Evolutionary conservation across 345 rosid genomes (phyloP).

Genomic region (Psidium friedrichsthalianum): DNA sequence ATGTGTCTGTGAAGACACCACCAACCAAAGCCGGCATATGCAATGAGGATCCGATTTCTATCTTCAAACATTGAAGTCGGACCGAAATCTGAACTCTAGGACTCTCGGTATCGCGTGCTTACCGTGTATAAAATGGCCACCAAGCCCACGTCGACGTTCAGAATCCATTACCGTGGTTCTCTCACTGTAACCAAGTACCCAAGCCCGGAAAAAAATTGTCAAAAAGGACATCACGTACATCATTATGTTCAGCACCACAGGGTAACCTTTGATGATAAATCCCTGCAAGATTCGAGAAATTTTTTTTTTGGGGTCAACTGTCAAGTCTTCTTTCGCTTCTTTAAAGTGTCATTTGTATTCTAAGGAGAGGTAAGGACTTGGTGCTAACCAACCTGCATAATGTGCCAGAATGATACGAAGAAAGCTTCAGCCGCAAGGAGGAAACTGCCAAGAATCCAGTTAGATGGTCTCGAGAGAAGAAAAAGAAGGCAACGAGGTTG

Average conservation of each 20-base stretch:
- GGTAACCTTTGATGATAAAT: slow-evolving; percentile 14
- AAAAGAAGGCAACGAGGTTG: not conserved
- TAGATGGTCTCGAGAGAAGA: not conserved
- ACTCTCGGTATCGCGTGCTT: slow-evolving; percentile 1
- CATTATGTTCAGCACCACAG: slow-evolving; percentile 24
- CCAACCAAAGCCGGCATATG: too few relatives aligned
- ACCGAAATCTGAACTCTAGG: too few relatives aligned
- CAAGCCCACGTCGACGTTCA: slow-evolving; percentile 13
- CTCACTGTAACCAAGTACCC: slow-evolving; percentile 16
- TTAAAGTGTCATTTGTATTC: too few relatives aligned
- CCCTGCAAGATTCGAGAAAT: not conserved
- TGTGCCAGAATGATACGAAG: not conserved
- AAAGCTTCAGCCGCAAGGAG: slow-evolving; percentile 1
- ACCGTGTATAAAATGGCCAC: slow-evolving; percentile 28
- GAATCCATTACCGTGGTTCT: slow-evolving; percentile 24
- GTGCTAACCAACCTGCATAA: slow-evolving; percentile 5
- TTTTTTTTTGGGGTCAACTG: not conserved
- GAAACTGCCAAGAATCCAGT: slow-evolving; percentile 8
- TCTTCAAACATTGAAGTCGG: too few relatives aligned
- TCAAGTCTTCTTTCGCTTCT: not conserved
- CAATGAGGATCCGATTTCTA: too few relatives aligned
- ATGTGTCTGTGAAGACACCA: too few relatives aligned
- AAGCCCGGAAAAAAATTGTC: slow-evolving; percentile 29
- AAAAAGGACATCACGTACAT: slow-evolving; percentile 31
- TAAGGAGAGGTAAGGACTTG: too few relatives aligned